Base-by-base conservation (phyloP, 2,329 filamentous ascomycete species). In the Colletotrichum paranaense region DNA sequence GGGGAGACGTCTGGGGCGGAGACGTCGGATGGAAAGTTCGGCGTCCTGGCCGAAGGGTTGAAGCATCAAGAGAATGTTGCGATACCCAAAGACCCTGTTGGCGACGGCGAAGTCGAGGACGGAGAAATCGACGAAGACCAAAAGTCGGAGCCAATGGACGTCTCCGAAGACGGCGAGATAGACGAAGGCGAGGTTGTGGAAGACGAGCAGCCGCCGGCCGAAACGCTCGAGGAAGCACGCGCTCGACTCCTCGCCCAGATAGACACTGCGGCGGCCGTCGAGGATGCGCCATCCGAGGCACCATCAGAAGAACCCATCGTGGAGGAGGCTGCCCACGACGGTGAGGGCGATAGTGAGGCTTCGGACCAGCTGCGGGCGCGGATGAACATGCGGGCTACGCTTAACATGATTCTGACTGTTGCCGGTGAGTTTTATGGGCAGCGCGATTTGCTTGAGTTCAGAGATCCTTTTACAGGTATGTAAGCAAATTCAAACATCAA, bases 381-480 rank as follows among this genome's bases (percentile, higher is more conserved):
- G 52, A 82, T 85, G 78, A 90, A 88, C 80, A 87, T 87, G 85
- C 87, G 89, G 32, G 92, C 91, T n/a, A 95, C 95, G 53, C 86
- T 98, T 42, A 95, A 97, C 83, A 97, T 97, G 94, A 94, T 98
- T 66, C 86, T 98, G 76, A 97, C 94, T 0, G 88, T 98, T 46
- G 92, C 93, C 60, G 95, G 95, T 77, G 95, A 98, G 83, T 91
- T 94, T 76, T 98, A 95, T 82, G 95, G 96, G 1, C 96, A 98
- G 83, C 88, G 92, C 76, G 96, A 98, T 82, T 83, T 98, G 75
- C 88, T 98, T 62, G 91, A 93, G 78, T 93, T 92, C 74, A 89
- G 95, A 71, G 89, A 92, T 74, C 89, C 89, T 4, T 91, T 91
- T 77, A 83, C 86, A 26, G 83, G 84, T 42, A 80, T 86, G 76